phyloP scores from a whole-genome alignment of 2,329 filamentous ascomycete genomes.

The Neonectria magnoliae region DNA sequence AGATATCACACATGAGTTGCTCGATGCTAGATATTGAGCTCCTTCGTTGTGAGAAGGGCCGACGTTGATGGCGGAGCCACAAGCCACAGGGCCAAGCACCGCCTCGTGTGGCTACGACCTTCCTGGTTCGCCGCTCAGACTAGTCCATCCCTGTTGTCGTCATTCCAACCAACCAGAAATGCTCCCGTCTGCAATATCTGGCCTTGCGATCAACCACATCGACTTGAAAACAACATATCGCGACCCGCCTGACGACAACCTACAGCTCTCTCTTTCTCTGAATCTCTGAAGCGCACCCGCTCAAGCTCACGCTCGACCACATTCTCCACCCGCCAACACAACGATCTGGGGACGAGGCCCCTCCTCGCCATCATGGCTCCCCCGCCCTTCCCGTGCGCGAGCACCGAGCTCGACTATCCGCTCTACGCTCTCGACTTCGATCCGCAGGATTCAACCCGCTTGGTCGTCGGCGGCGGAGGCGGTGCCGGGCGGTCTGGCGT shows the following conservation, averaged over 20 bases:
- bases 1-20: background rate
- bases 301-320: background rate
- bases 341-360: slow-evolving; percentile 19
- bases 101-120: slow-evolving; percentile 22
- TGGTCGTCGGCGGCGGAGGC: slow-evolving; percentile 88
- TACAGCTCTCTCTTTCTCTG: background rate
- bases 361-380: slow-evolving; percentile 46
- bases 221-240: background rate
- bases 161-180: slow-evolving; percentile 33
- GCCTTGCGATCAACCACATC: slow-evolving; percentile 30
- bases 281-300: background rate
- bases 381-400: slow-evolving; percentile 60
- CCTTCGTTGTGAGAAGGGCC: background rate
- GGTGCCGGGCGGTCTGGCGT: slow-evolving; percentile 84
- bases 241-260: background rate
- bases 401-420: slow-evolving; percentile 80
- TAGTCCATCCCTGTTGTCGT: slow-evolving; percentile 21
- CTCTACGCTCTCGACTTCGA: slow-evolving; percentile 91
- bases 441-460: slow-evolving; percentile 76
- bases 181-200: slow-evolving; percentile 39
- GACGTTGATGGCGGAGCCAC: slow-evolving; percentile 1
- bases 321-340: background rate
- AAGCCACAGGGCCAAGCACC: slow-evolving; percentile 26
- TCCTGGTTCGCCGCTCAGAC: slow-evolving; percentile 15
- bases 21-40: background rate